These are phyloP conservation scores for Sordariomycetes sp. DNA, from an alignment of 2,329 filamentous ascomycete genomes.

Conservation along the genomic window DNA sequence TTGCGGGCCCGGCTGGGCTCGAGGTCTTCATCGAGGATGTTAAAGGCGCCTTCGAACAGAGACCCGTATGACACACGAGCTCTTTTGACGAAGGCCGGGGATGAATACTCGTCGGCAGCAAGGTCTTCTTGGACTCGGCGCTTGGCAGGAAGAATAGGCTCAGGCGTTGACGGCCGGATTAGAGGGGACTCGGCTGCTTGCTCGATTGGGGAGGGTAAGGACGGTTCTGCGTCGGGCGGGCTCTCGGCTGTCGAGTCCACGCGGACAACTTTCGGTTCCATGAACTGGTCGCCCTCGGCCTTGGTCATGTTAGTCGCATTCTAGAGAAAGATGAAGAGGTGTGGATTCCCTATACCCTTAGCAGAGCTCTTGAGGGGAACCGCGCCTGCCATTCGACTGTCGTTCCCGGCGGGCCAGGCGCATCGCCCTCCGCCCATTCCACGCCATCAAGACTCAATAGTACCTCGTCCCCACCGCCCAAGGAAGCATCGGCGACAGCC, in stretches of 20 bases:
- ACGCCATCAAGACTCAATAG: conserved; percentile 58
- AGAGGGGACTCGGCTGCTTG: conserved; percentile 8
- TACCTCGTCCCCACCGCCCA: conserved; percentile 73
- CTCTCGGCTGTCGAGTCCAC: conserved; percentile 27
- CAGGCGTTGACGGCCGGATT: background rate
- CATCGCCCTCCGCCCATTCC: conserved; percentile 48
- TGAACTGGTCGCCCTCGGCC: conserved; percentile 27
- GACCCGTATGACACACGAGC: conserved; percentile 59
- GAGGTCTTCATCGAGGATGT: conserved; percentile 59
- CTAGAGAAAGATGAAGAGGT: background rate
- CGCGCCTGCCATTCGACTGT: conserved; percentile 48
- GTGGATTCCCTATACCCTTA: conserved; percentile 26
- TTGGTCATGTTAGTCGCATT: background rate
- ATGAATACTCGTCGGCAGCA: conserved; percentile 50
- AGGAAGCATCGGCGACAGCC: conserved; percentile 51
- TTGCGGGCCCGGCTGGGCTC: conserved; percentile 26
- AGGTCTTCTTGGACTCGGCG: background rate
- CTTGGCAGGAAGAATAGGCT: background rate
- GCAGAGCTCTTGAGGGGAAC: conserved; percentile 36
- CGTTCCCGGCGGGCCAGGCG: conserved; percentile 35
- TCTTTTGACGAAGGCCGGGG: conserved; percentile 71
- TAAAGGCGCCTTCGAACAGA: conserved; percentile 50
- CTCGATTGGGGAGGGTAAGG: background rate
- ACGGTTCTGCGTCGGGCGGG: conserved; percentile 9
- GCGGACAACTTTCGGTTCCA: conserved; percentile 37